These are phyloP conservation scores for Pestalotiopsis fici DNA, from an alignment of 2,329 filamentous ascomycete genomes.

Conservation along the genomic window DNA sequence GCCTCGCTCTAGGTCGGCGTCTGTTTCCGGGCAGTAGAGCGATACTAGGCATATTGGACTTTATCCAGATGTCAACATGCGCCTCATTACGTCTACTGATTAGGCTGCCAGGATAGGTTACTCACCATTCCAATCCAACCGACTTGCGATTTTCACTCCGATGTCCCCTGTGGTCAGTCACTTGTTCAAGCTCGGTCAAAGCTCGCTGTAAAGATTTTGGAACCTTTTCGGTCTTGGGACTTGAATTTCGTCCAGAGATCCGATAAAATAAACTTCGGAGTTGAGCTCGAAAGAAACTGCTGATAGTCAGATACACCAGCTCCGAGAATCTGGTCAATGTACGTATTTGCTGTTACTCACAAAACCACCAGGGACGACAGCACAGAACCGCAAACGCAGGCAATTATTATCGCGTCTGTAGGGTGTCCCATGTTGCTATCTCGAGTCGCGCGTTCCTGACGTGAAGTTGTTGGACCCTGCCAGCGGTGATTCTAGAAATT, in stretches of 20 bases:
- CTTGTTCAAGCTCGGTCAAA: constrained; percentile 17
- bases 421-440: constrained; percentile 16
- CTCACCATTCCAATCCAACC: constrained; percentile 21
- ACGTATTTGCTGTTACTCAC: constrained; percentile 15
- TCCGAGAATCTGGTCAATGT: not conserved
- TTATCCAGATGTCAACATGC: not conserved
- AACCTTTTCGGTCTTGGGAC: not conserved
- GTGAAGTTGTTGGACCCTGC: not conserved
- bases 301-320: not conserved
- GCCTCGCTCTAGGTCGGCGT: constrained; percentile 1
- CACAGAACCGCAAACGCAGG: constrained; percentile 11
- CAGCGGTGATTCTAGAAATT: not conserved
- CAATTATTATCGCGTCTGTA: constrained; percentile 16
- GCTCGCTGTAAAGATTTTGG: constrained; percentile 19
- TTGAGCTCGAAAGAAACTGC: constrained; percentile 3
- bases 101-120: not conserved
- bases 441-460: not conserved
- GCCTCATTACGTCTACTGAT: not conserved
- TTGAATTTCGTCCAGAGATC: not conserved
- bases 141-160: constrained; percentile 15
- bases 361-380: constrained; percentile 10
- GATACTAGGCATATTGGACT: constrained; percentile 27
- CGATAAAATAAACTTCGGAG: not conserved
- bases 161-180: constrained; percentile 17
- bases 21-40: constrained; percentile 16